Evolutionary conservation across 108 stramenopile species (phyloP), one percentile per base, ranked within the genome.

Genomic region (Phaeodactylum tricornutum): DNA sequence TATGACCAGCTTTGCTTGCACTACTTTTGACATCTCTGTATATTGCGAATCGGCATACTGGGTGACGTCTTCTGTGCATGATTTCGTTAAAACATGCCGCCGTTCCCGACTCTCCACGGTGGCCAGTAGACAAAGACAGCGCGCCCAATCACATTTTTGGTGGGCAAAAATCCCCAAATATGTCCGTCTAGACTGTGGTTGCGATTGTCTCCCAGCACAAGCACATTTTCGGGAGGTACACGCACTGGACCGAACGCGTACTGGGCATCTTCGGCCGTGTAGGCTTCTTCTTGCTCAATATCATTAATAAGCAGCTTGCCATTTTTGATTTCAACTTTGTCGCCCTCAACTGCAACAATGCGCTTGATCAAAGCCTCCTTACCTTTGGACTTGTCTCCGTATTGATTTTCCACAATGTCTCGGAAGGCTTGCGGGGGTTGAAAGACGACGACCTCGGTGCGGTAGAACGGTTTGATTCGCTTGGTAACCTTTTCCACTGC

Each of bases 371-470:
- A 57, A 34, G 94, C 96, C 61, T 94, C 88, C 47, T 64, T 81
- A 11, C 77, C 71, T 34, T 81, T 85, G 20, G 66, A 30, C 32
- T 50, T 45, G 16, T 66, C 68, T 12, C 79, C 78, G 46, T 67
- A 75, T 21, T 66, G 17, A 43, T 45, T 39, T 15, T 49, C 55
- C 32, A 90, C 61, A 60, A 92, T 70, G 19, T 91, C 84, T 55
- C 77, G 62, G 51, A 93, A 95, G 17, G 63, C 50, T 43, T 76
- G 46, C 1, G 96, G 92, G 9, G 96, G 93, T 55, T 84, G 80
- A 58, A 97, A 97, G 8, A 97, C 96, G n/a, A 97, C 94, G 11
- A 95, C 90, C 53, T 97, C 90, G 41, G 87, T 74, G 46, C 90
- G 69, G 45, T 77, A 72, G 38, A 84, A 79, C 1, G 92, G 87